Evolutionary conservation across 352 stramenopile species (phyloP).

Genomic region (Peronospora tabacina): DNA sequence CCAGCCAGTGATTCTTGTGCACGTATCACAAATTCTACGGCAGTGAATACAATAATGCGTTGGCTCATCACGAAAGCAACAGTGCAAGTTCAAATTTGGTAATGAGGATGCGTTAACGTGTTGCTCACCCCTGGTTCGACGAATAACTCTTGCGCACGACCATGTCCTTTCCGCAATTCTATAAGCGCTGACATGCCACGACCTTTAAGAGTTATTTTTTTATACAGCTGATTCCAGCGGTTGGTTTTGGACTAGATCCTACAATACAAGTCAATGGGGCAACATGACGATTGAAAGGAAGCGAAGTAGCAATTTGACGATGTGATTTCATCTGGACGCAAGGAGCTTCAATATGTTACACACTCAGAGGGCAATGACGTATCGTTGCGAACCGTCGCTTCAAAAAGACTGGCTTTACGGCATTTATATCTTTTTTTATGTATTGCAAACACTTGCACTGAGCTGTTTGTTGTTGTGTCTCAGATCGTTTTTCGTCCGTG

Average conservation of each 20-base stretch:
- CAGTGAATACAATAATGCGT: conserved; percentile 23
- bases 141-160: conserved; percentile 1
- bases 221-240: conserved; percentile 10
- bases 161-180: conserved; percentile 9
- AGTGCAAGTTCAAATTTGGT: conserved; percentile 15
- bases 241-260: conserved; percentile 11
- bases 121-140: conserved; percentile 5
- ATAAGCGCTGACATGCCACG: conserved; percentile 21
- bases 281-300: conserved; percentile 22
- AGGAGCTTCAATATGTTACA: conserved; percentile 8
- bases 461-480: not conserved
- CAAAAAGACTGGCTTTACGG: not conserved
- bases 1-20: conserved; percentile 41
- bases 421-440: not conserved
- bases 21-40: conserved; percentile 37
- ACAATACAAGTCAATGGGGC: conserved; percentile 1
- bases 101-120: not conserved
- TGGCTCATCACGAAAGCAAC: conserved; percentile 14
- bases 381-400: not conserved
- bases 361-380: not conserved
- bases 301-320: conserved; percentile 19
- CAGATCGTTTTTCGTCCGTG: conserved; percentile 18
- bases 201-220: conserved; percentile 5
- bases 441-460: no score
- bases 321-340: conserved; percentile 5